phyloP scores from a whole-genome alignment of 495 filamentous ascomycete species.

The Astrothelium macrocarpum region DNA sequence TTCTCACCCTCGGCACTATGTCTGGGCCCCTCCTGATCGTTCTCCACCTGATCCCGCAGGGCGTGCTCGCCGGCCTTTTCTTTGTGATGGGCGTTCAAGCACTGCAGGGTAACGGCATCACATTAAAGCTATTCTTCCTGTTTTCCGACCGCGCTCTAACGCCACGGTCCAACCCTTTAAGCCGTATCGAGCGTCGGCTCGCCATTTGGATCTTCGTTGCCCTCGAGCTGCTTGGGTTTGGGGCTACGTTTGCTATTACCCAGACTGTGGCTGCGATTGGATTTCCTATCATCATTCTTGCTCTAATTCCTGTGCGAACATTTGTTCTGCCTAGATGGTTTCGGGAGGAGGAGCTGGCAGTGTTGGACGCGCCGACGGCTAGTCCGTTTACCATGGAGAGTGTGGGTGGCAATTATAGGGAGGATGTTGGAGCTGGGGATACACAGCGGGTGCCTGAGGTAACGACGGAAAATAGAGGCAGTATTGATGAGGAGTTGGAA shows the following conservation, averaged over 20 bases:
- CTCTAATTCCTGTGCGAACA: constrained; percentile 67
- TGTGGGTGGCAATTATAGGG: constrained; percentile 60
- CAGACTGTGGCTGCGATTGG: constrained; percentile 90
- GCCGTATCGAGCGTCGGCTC: constrained; percentile 43
- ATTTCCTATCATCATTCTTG: constrained; percentile 79
- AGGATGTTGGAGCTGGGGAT: constrained; percentile 17
- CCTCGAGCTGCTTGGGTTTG: constrained; percentile 73
- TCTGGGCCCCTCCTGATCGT: constrained; percentile 73
- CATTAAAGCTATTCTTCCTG: constrained; percentile 68
- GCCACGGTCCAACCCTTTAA: constrained; percentile 50
- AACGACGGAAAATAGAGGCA: neutral
- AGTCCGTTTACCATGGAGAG: constrained; percentile 80
- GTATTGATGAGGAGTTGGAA: neutral
- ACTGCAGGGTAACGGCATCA: constrained; percentile 59
- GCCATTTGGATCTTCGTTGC: constrained; percentile 64
- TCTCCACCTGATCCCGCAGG: constrained; percentile 77
- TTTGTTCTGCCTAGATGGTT: constrained; percentile 66
- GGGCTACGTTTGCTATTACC: constrained; percentile 84
- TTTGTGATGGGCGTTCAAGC: constrained; percentile 85
- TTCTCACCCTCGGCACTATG: constrained; percentile 82
- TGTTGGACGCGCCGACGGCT: constrained; percentile 53
- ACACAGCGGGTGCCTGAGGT: neutral
- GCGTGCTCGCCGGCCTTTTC: constrained; percentile 81
- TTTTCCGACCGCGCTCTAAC: constrained; percentile 57
- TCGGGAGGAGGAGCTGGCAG: constrained; percentile 51